phyloP scores from a whole-genome alignment of 1,284 basidiomycete species.

The Heterobasidion occidentale region DNA sequence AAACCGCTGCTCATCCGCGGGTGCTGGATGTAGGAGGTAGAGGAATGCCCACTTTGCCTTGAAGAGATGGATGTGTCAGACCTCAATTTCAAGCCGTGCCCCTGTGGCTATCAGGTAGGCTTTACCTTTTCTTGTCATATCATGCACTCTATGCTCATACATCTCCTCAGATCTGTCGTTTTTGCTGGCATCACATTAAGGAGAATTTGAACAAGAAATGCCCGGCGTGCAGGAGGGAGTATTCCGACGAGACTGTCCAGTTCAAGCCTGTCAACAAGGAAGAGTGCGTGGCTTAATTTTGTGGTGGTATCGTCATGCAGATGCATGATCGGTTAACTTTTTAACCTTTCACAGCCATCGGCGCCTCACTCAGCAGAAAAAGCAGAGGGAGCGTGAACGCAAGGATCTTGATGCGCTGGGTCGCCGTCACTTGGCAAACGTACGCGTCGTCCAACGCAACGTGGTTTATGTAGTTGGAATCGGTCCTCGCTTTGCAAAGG shows the following conservation, averaged over 20 bases:
- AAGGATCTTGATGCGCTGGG: slow-evolving; percentile 91
- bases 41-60: slow-evolving; percentile 96
- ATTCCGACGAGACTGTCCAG: slow-evolving; percentile 89
- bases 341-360: slow-evolving; percentile 62
- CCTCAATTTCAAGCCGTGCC: slow-evolving; percentile 98
- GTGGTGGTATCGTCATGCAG: background rate
- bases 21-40: slow-evolving; percentile 68
- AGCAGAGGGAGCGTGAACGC: slow-evolving; percentile 89
- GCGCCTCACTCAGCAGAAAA: slow-evolving; percentile 93
- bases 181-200: slow-evolving; percentile 99
- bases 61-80: slow-evolving; percentile 99
- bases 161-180: slow-evolving; percentile 82
- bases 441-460: slow-evolving; percentile 94
- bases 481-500: slow-evolving; percentile 82
- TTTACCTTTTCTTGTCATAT: slow-evolving; percentile 3
- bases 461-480: slow-evolving; percentile 97
- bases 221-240: slow-evolving; percentile 92
- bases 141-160: background rate
- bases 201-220: slow-evolving; percentile 94
- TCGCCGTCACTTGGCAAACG: slow-evolving; percentile 85
- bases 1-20: background rate
- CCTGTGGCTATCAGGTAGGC: slow-evolving; percentile 94
- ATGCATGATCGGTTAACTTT: slow-evolving; percentile 2
- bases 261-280: slow-evolving; percentile 95
- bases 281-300: slow-evolving; percentile 59